A percentile compares a stretch with the other conserved stretches of the same genome.
phyloP scores from a whole-genome alignment of 352 stramenopile species.

The Phytophthora sojae region DNA sequence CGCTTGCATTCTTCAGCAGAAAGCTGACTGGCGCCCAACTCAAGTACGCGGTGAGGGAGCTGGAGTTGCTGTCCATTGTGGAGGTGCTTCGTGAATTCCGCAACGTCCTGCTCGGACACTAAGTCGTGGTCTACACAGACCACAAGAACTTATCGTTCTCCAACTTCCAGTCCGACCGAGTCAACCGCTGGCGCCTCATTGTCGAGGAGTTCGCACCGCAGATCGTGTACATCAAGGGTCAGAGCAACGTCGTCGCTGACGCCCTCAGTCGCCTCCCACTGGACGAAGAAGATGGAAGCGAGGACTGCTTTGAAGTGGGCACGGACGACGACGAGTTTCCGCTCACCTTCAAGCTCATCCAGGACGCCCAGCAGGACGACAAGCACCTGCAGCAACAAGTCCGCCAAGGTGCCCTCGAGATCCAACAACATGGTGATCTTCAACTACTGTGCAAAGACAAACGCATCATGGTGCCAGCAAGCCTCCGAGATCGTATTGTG shows the following conservation, averaged over 20 bases:
- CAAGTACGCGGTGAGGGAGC: neutral
- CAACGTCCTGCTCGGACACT: neutral
- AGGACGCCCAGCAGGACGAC: neutral
- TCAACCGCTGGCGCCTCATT: neutral
- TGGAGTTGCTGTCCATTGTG: neutral
- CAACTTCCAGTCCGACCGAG: neutral
- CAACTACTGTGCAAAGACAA: neutral
- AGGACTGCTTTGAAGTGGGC: neutral
- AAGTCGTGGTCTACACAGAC: neutral
- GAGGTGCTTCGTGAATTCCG: neutral
- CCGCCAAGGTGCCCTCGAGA: neutral
- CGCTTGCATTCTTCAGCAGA: neutral
- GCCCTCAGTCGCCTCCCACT: neutral
- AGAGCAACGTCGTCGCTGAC: neutral
- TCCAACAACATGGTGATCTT: neutral
- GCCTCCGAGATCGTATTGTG: neutral
- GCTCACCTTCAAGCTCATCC: neutral
- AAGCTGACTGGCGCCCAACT: neutral
- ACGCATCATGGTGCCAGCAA: neutral
- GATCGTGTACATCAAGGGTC: neutral
- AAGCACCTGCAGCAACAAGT: neutral
- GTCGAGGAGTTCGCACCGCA: neutral
- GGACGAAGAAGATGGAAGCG: neutral
- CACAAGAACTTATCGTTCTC: neutral
- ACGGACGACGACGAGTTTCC: neutral